Evolutionary conservation across 202 grass and related monocot species (phyloP).

Genomic region (Elaeis oleifera): DNA sequence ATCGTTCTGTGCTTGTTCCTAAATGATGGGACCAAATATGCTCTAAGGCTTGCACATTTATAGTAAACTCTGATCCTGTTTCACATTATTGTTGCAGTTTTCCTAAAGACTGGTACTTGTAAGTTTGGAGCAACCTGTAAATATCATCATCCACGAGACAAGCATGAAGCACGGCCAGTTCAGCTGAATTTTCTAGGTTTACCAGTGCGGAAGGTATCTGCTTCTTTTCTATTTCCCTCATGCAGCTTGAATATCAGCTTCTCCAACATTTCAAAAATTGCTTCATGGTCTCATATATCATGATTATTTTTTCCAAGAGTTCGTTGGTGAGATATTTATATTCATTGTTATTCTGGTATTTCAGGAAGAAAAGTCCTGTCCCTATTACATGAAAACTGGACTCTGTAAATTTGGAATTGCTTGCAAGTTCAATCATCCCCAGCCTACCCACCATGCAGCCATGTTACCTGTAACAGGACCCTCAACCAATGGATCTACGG

Average conservation of each 20-base stretch:
- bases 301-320: too few relatives aligned
- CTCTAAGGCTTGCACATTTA: too few relatives aligned
- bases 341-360: background rate
- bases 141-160: conserved; percentile 11
- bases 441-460: background rate
- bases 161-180: background rate
- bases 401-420: conserved; percentile 3
- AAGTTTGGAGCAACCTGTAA: conserved; percentile 7
- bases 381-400: conserved; percentile 15
- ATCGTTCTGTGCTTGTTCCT: too few relatives aligned
- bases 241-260: background rate
- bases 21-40: too few relatives aligned
- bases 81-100: conserved; percentile 10
- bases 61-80: too few relatives aligned
- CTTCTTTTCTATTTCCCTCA: background rate
- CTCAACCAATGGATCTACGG: too few relatives aligned
- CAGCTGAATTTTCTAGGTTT: conserved; percentile 10
- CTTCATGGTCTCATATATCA: too few relatives aligned
- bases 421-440: conserved; percentile 18
- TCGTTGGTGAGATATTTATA: too few relatives aligned
- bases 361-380: conserved; percentile 12
- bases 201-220: conserved; percentile 12
- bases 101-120: conserved; percentile 17
- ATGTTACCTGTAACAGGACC: background rate
- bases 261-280: background rate